phyloP scores from a whole-genome alignment of 257 asterid species.

The Solanum pimpinellifolium region DNA sequence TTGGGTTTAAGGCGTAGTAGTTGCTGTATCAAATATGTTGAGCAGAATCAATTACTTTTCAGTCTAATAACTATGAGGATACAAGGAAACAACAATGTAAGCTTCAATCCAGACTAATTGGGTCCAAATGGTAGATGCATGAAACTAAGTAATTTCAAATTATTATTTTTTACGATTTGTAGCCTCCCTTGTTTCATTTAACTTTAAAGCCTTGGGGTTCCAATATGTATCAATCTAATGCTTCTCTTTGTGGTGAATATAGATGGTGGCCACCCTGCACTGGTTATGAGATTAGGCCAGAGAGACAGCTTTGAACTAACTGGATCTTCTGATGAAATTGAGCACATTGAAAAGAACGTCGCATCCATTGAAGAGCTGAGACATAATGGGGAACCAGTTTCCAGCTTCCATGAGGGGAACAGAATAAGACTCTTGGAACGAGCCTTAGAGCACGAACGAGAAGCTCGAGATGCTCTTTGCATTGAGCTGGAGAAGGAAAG shows the following conservation, averaged over 20 bases:
- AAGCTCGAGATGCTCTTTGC: slow-evolving; percentile 20
- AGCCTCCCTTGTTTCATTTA: neutral
- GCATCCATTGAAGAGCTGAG: slow-evolving; percentile 15
- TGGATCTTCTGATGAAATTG: slow-evolving; percentile 11
- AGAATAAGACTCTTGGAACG: slow-evolving; percentile 35
- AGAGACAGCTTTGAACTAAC: slow-evolving; percentile 13
- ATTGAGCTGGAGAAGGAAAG: slow-evolving; percentile 90
- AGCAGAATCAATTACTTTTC: neutral
- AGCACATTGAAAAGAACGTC: slow-evolving; percentile 6
- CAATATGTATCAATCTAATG: neutral
- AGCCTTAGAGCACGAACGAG: slow-evolving; percentile 53
- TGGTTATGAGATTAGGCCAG: slow-evolving; percentile 14
- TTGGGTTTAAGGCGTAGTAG: neutral
- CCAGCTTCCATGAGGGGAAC: slow-evolving; percentile 11
- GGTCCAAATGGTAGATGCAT: neutral
- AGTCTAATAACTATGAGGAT: neutral
- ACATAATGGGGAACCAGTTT: neutral
- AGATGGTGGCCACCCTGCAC: slow-evolving; percentile 31
- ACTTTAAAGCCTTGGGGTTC: neutral
- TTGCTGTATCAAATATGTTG: neutral
- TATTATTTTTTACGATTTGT: neutral
- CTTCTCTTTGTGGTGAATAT: neutral
- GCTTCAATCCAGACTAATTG: neutral
- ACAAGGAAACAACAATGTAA: neutral
- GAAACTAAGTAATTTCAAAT: neutral